Evolutionary conservation across 805 yeast genomes (phyloP).

Genomic region (Candida khao-thaluensis): DNA sequence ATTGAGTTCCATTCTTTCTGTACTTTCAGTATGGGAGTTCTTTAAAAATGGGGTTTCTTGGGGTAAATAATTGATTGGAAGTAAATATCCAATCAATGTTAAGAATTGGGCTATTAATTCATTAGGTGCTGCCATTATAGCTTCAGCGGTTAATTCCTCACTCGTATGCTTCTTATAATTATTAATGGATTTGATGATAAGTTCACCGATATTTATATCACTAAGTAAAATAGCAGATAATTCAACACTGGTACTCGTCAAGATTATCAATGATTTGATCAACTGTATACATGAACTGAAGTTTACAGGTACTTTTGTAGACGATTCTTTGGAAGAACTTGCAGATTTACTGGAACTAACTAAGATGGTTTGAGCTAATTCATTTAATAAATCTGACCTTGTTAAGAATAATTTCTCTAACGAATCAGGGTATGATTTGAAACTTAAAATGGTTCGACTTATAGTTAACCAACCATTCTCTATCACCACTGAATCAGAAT

Average conservation of each 20-base stretch:
- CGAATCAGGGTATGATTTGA: conserved; percentile 39
- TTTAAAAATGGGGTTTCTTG: conserved; percentile 30
- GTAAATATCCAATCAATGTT: conserved; percentile 52
- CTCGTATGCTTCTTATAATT: conserved; percentile 41
- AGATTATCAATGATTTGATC: conserved; percentile 45
- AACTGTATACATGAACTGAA: conserved; percentile 42
- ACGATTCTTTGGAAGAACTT: conserved; percentile 13
- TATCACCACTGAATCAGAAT: conserved; percentile 56
- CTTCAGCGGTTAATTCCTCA: conserved; percentile 52
- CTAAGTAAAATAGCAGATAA: conserved; percentile 43
- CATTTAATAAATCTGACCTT: conserved; percentile 21
- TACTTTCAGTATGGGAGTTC: conserved; percentile 19
- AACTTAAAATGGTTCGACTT: conserved; percentile 54
- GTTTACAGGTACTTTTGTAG: conserved; percentile 24
- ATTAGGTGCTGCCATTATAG: conserved; percentile 71
- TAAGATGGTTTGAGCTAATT: conserved; percentile 23
- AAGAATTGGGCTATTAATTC: conserved; percentile 57
- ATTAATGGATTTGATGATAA: conserved; percentile 49
- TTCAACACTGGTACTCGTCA: conserved; percentile 44
- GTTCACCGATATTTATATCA: conserved; percentile 48
- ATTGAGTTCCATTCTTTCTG: conserved; percentile 28
- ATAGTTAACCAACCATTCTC: conserved; percentile 69
- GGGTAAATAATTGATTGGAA: conserved; percentile 49
- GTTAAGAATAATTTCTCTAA: conserved; percentile 44
- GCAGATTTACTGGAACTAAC: conserved; percentile 27